A percentile compares a stretch with the other conserved stretches of the same genome.
Conservation (phyloP, 306 rosid species). For the Trifolium pratense region DNA sequence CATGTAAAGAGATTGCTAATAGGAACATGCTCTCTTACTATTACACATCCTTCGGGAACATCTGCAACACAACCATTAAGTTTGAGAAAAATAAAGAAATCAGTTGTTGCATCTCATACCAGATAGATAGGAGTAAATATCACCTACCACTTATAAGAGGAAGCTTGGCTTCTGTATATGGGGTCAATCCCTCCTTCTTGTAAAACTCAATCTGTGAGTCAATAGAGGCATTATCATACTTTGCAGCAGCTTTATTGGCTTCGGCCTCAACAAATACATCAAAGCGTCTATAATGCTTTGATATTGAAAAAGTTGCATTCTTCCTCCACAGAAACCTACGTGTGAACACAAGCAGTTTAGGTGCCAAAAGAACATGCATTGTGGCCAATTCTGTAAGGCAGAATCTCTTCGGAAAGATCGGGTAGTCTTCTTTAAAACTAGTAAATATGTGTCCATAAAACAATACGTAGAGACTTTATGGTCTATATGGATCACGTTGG, state of each 20-base stretch:
- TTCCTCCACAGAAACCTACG: constrained; percentile 95
- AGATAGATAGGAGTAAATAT: constrained; percentile 45
- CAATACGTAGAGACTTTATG: background rate
- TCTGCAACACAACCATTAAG: constrained; percentile 62
- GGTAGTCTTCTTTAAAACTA: background rate
- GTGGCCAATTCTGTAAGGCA: background rate
- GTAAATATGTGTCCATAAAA: background rate
- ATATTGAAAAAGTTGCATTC: constrained; percentile 90
- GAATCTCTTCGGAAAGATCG: background rate
- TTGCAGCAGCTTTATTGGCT: constrained; percentile 94
- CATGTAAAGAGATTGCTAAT: constrained; percentile 90
- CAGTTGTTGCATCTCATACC: background rate
- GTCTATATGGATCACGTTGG: no score
- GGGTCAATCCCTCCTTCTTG: constrained; percentile 84
- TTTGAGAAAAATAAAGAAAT: constrained; percentile 33
- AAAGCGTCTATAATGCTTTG: constrained; percentile 92
- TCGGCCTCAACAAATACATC: constrained; percentile 94
- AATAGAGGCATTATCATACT: constrained; percentile 83
- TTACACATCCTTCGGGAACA: constrained; percentile 98
- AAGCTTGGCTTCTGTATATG: constrained; percentile 86
- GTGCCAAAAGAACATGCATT: background rate
- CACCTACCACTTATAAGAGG: constrained; percentile 90
- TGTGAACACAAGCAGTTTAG: background rate
- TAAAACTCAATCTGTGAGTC: constrained; percentile 89
- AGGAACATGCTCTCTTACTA: constrained; percentile 86